Evolutionary conservation across 208 protist genomes (phyloP), one percentile per base, ranked within the genome.

Genomic region (Acanthamoeba castellanii): DNA sequence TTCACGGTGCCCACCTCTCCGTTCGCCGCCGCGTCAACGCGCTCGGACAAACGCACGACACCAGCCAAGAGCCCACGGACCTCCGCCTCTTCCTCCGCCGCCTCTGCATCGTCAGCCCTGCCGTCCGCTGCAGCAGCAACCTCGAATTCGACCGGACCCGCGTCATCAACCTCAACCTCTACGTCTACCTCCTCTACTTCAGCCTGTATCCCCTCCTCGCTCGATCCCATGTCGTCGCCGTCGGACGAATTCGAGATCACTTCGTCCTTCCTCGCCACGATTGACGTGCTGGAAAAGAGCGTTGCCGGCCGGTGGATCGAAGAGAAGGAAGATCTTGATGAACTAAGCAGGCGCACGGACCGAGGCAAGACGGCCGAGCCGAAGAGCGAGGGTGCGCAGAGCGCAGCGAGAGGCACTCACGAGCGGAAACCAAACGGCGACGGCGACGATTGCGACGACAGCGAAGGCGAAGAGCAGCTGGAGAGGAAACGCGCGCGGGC

Each of bases 211-310:
- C 22, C 59, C 14, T 22, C 59, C 22, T 66, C 59, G 14, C 14
- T 72, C 66, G 66, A 30, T 8, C 27, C 7, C 7, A 20, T 72
- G n/a, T 37, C 70, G 22, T 81, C 70, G 0, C 37, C 30, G 45
- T 27, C 22, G 25, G 74, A 82, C 32, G 74, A 55, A 16, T 34
- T 82, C 25, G 74, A 82, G 42, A 52, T 82, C 74, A 82, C 34
- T 9, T 82, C 74, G 1, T 82, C 74, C 6, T 82, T 82, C 45
- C 74, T 82, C 42, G 8, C 74, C 74, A 55, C 74, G 25, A 30
- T 82, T 6, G 74, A 82, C 42, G 74, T 82, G 45, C 74, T 82
- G 18, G 74, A 82, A 37, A 82, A 82, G 37, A 82, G 74, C 74
- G 74, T 34, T 37, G 55, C 74, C 74, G 74, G 37, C 74, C 32